Percentiles rank a stretch among this genome's conserved stretches.
Evolutionary conservation across 2,329 filamentous ascomycete species (phyloP).

Genomic region (Botryotinia convoluta): DNA sequence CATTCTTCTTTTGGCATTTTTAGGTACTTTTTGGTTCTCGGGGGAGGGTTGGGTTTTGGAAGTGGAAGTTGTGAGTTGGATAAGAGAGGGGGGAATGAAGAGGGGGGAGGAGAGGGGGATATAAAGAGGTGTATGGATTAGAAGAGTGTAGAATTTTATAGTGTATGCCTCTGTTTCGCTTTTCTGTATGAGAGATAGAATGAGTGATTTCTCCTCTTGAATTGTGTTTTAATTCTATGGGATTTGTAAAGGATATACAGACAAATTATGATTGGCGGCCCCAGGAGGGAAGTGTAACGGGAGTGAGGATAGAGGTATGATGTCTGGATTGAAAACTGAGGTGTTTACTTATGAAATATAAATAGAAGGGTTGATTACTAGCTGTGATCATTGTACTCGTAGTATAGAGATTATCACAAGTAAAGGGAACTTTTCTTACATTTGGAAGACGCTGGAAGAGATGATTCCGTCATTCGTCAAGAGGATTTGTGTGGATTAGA

Average conservation of each 20-base stretch:
- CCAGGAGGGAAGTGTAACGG: background rate
- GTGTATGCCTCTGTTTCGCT: background rate
- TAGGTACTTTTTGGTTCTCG: background rate
- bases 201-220: background rate
- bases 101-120: background rate
- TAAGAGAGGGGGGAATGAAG: too few species aligned
- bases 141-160: background rate
- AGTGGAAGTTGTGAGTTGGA: too few species aligned
- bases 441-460: background rate
- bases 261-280: background rate
- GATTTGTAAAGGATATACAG: too few species aligned
- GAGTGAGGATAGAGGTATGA: background rate
- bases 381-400: background rate
- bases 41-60: background rate
- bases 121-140: too few species aligned
- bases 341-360: too few species aligned
- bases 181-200: background rate
- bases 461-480: background rate
- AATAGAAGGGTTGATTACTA: background rate
- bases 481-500: background rate
- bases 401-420: background rate
- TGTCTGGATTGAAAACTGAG: background rate
- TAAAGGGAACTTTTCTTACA: fast-evolving
- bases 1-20: background rate
- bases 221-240: background rate